phyloP scores from a whole-genome alignment of 73 alveolate species.

The Blepharisma stoltei region DNA sequence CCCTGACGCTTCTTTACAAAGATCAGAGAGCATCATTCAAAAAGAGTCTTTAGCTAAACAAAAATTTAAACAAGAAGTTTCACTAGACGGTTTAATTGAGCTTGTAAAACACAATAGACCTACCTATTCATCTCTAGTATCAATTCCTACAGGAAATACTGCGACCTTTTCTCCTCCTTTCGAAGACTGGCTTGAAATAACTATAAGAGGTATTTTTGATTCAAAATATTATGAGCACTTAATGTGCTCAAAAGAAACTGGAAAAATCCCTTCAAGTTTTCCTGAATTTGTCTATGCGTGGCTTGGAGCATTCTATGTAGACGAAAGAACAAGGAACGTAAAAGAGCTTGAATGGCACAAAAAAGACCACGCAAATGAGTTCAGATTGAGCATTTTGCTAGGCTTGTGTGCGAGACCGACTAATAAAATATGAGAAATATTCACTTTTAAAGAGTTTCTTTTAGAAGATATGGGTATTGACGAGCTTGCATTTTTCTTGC shows the following conservation, averaged over 20 bases:
- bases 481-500: slow-evolving; percentile 46
- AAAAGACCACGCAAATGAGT: slow-evolving; percentile 46
- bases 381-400: slow-evolving; percentile 41
- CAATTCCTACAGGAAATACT: background rate
- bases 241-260: slow-evolving; percentile 22
- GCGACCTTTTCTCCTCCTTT: slow-evolving; percentile 41
- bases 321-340: slow-evolving; percentile 38
- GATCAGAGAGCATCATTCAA: background rate
- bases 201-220: slow-evolving; percentile 57
- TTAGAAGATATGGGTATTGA: slow-evolving; percentile 39
- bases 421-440: slow-evolving; percentile 20
- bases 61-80: slow-evolving; percentile 5
- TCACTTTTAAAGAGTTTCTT: slow-evolving; percentile 31
- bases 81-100: background rate
- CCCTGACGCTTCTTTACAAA: background rate
- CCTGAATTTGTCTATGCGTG: slow-evolving; percentile 62
- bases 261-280: slow-evolving; percentile 37
- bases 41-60: slow-evolving; percentile 7
- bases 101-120: slow-evolving; percentile 27
- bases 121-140: slow-evolving; percentile 3
- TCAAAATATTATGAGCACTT: slow-evolving; percentile 44
- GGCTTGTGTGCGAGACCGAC: slow-evolving; percentile 31
- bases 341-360: slow-evolving; percentile 52
- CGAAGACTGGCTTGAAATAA: slow-evolving; percentile 51
- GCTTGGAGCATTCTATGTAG: slow-evolving; percentile 65